Percentiles rank a stretch among this genome's conserved stretches.
phyloP scores from a whole-genome alignment of 2,329 filamentous ascomycete genomes.

The Septoria linicola region DNA sequence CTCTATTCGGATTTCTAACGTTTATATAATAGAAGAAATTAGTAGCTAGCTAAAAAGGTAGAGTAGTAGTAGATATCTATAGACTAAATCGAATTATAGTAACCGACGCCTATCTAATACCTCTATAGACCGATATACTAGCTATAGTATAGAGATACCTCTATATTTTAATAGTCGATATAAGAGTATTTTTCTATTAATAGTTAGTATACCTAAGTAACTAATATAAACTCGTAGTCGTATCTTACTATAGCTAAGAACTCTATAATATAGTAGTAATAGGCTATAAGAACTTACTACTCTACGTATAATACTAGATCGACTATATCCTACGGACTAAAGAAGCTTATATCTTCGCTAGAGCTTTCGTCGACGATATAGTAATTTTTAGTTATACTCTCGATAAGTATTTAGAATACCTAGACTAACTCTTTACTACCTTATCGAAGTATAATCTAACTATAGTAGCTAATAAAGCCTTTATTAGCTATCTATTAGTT shows the following conservation, averaged over 20 bases:
- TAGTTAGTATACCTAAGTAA: background rate
- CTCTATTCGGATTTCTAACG: too few species aligned
- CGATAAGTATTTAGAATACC: background rate
- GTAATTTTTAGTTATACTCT: background rate
- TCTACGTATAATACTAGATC: background rate
- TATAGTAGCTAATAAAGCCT: background rate
- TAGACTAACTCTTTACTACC: background rate
- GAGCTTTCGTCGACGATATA: conserved; percentile 3
- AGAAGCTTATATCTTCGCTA: background rate
- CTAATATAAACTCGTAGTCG: background rate
- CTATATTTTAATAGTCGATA: background rate
- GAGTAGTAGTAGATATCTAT: background rate
- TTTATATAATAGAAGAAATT: too few species aligned
- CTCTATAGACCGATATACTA: background rate
- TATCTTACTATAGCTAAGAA: background rate
- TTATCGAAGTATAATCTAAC: background rate
- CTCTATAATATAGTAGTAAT: background rate
- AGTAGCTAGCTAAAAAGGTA: too few species aligned
- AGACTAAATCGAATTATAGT: background rate
- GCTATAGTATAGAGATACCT: background rate
- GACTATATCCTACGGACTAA: background rate
- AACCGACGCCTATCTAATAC: conserved; percentile 1
- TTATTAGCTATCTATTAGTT: background rate
- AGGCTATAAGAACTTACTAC: background rate
- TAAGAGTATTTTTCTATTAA: background rate